Evolutionary conservation across 495 filamentous ascomycete genomes (phyloP), one percentile per base, ranked within the genome.

Genomic region (Tuber umbilicatum): DNA sequence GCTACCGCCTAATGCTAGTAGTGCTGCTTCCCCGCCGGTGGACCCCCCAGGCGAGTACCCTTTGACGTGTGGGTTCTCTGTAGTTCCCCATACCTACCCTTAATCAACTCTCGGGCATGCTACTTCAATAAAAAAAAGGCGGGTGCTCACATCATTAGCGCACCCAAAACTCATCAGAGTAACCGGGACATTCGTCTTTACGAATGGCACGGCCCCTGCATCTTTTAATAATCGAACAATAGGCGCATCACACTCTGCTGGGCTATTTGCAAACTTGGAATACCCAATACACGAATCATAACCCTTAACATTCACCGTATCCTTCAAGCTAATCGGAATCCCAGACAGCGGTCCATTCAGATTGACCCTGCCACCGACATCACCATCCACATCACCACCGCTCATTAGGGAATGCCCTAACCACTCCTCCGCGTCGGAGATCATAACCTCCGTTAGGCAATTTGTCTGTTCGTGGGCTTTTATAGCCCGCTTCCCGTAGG

Each of bases 111-210:
- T 27, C 17, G 3, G 27, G 14, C 27, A 19, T 27, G 31, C 38
- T 16, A 6, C 16, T 64, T 31, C 19, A 16, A 9, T n/a, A 40
- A 38, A 38, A 37, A 73, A 43, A 37, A n/a, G 31, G 21, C 23
- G 43, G 19, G n/a, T 4, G n/a, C 90, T 94, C 37, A 97, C 90
- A 75, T 94, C 94, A 83, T 97, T 99, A 68, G 89, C 90, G 31
- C 91, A 94, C 83, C 98, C 95, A 80, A 98, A 98, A 42, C 91
- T 93, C 71, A 98, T 86, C 12, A 99, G 88, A 0, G 94, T 97
- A 71, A 94, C 91, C 5, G 95, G 95, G n/a, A 95, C 81, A 73
- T 95, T 94, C 1, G 95, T 99, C 86, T 98, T 99, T 27, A 94
- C 93, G 83, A 97, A 97, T 1, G 95, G 95, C 0, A 99, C 87